Base-by-base conservation (phyloP, 768 basidiomycete genomes). In the Macrolepiota dolichaula region DNA sequence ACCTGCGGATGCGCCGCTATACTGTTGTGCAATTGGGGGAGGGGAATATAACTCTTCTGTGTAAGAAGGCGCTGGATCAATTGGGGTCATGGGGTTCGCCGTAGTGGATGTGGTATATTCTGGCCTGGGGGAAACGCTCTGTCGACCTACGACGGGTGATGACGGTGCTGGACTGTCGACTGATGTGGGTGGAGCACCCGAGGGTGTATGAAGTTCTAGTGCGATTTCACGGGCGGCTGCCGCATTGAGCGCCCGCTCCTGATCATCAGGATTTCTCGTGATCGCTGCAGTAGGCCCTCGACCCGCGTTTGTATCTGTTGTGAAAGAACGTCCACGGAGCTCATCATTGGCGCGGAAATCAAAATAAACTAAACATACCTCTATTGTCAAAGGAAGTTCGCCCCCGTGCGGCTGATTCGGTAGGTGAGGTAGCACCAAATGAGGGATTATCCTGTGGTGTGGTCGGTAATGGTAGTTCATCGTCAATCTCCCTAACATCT, bases 211-310 rank as follows among this genome's bases (percentile, higher is more conserved):
- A 52, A 90, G 66, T 67, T 89, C 90, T 12, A 83, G 80, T 12
- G 81, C 81, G 1, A 92, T 79, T 69, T 88, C 88, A 17, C 84
- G 79, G 4, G 88, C 88, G 27, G 86, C 88, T 17, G 88, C 89
- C 1, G 82, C 84, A 64, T 87, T 84, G 29, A 83, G 77, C n/a
- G 76, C 77, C 2, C 70, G 74, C 64, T 88, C 86, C 15, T 84
- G 81, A 7, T 80, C 77, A 35, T 80, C 74, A 15, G 73, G 63
- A 36, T 73, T 73, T 27, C 77, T 54, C 12, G 42, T n/a, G 3
- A 19, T 44, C 42, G n/a, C 19, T 12, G 71, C 27, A 5, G 80
- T 78, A 19, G 80, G 77, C 2, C 81, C 11, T 10, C 35, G 17
- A 40, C 27, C 22, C 40, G 38, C 22, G 17, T 17, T 55, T 44